Base-by-base conservation (phyloP, 257 asterid species). In the Haberlea rhodopensis region DNA sequence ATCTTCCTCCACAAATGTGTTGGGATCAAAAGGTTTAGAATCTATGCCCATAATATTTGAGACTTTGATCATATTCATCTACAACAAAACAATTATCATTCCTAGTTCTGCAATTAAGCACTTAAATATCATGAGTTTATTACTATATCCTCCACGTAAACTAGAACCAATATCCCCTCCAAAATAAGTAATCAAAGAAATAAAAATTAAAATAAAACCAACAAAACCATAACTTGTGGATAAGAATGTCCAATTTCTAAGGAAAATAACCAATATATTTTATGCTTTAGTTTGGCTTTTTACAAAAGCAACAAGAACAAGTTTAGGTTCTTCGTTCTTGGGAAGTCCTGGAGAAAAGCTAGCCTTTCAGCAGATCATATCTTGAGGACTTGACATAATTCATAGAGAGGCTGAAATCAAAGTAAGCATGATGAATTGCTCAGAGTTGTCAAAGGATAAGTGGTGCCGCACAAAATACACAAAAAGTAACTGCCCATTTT, bases 1-100 rank as follows among this genome's bases (percentile, higher is more conserved):
- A 58, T 88, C 96, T 74, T 90, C 97, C 73, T 90, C 99, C 74
- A 84, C 95, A 71, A 84, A 94, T 19, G 90, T 80, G 65, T 80
- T 80, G 61, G 95, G 95, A 72, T 94, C 95, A 60, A 94, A 94
- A 58, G 99, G 97, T 76, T 81, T 87, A 61, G 89, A 79, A 71
- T 94, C 99, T 67, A 94, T 74, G 51, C 99, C 99, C 99, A 94
- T 94, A 79, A 94, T 90, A 74, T 94, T 94, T 43, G 99, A 94
- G 56, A 90, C 97, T 80, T 94, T 94, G 72, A 94, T 86, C 96
- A 88, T 86, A 82, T 88, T 79, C 97, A 90, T 87, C 99, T 94
- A 92, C 84, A 88, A 68, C 58, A 63, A 51, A 82, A 49, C 67
- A 63, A 57, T 48, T 21, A 60, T 19, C 56, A 54, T 27, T 13